Evolutionary conservation across 2,329 filamentous ascomycete genomes (phyloP).

Genomic region (Xylaria multiplex): DNA sequence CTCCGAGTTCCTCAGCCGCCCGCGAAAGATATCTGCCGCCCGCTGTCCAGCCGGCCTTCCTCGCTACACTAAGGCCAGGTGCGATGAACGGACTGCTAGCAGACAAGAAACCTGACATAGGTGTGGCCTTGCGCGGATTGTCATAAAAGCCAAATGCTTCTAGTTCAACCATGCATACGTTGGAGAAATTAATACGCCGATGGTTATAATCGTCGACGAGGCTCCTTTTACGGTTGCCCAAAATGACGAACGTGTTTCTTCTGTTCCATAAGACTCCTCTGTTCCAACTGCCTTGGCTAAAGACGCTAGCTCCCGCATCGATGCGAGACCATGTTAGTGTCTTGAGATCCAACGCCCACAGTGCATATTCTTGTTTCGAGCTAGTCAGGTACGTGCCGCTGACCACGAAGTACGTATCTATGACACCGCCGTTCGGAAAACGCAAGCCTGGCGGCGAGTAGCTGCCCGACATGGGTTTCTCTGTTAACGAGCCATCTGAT

Average conservation of each 20-base stretch:
- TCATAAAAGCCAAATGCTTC: constrained; percentile 98
- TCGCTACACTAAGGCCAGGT: constrained; percentile 64
- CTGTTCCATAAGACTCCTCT: constrained; percentile 92
- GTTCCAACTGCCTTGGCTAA: constrained; percentile 98
- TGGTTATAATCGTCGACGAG: constrained; percentile 99
- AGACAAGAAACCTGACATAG: constrained; percentile 85
- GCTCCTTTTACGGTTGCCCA: constrained; percentile 92
- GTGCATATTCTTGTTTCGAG: constrained; percentile 96
- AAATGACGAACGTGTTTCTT: constrained; percentile 92
- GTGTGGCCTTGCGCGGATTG: constrained; percentile 82
- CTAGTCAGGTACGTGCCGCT: constrained; percentile 97
- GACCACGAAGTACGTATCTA: constrained; percentile 96
- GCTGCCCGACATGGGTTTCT: constrained; percentile 87
- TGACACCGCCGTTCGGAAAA: constrained; percentile 94
- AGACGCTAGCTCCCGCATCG: constrained; percentile 92
- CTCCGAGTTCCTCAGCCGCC: constrained; percentile 86
- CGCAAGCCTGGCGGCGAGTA: constrained; percentile 91
- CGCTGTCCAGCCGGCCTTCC: constrained; percentile 72
- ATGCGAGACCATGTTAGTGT: constrained; percentile 95
- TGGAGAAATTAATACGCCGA: constrained; percentile 94
- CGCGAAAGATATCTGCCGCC: constrained; percentile 80
- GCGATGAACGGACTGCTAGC: constrained; percentile 76
- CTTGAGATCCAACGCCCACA: constrained; percentile 92
- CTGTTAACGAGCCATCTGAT: constrained; percentile 82
- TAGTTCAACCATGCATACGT: constrained; percentile 95